Evolutionary conservation across 768 basidiomycete species (phyloP), one percentile per base, ranked within the genome.

Genomic region (Neoboletus subvelutipes): DNA sequence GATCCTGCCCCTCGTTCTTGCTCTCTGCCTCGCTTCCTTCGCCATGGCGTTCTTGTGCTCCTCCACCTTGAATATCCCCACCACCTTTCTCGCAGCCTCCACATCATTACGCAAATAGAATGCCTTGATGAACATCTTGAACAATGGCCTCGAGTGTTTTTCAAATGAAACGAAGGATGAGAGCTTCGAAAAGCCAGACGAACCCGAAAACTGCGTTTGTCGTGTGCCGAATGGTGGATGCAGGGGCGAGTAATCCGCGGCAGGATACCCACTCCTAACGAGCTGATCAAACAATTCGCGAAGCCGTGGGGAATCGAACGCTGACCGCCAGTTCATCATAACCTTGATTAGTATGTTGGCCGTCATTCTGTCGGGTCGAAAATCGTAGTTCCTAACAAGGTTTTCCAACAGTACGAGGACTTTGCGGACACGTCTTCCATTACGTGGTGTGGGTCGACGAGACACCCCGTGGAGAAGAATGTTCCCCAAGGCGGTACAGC

Each of bases 51-150:
- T 43, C 45, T 54, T 56, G 54, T 49, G 22, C 11, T 64, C 62
- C 37, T 78, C 79, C 37, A 73, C 76, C 58, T 80, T 83, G 64
- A 88, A 62, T 55, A 88, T 83, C 22, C 77, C 80, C 24, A 85
- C 62, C 22, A 88, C 77, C 43, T 59, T 76, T 65, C 77, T 73
- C 26, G 84, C 86, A 40, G 83, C 83, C 12, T 67, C 68, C 8
- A 66, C 58, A 66, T 92, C 89, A 22, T 78, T 78, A 29, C 83
- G 72, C 41, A 75, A 50, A 66, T 82, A 79, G 59, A 91, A 79
- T 15, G 83, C 84, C 63, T 80, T 83, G 64, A 88, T 81, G 70
- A 92, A 85, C 82, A 84, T 84, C 75, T 79, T 86, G 69, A 86
- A 86, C 70, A 92, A 64, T 41, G 90, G 90, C 55, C 76, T 74